Percentiles rank a stretch among this genome's conserved stretches.
These are phyloP conservation scores for Zymoseptoria pseudotritici DNA, from an alignment of 2,329 filamentous ascomycete species.

Conservation along the genomic window DNA sequence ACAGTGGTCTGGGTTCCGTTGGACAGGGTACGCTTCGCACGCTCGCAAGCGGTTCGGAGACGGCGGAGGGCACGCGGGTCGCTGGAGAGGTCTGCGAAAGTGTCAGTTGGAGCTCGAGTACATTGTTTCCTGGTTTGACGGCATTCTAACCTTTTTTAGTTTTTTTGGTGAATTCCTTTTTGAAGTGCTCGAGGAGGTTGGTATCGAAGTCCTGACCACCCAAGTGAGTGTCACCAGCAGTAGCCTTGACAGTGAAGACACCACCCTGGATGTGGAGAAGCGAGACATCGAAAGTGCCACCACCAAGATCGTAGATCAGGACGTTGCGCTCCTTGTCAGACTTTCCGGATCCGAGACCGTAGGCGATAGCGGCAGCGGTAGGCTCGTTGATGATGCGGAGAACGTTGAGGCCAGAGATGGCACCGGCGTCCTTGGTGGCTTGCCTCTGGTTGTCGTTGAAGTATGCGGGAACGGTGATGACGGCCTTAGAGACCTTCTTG, in stretches of 20 bases:
- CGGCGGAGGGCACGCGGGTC: constrained; percentile 91
- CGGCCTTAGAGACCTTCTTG: constrained; percentile 98
- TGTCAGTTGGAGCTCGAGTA: not conserved
- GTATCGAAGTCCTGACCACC: constrained; percentile 79
- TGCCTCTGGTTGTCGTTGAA: constrained; percentile 99
- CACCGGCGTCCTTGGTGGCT: constrained; percentile 97
- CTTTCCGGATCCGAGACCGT: constrained; percentile 60
- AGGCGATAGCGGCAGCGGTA: constrained; percentile 94
- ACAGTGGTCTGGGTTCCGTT: constrained; percentile 96
- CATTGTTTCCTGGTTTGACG: too few relatives aligned
- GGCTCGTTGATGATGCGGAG: constrained; percentile 99
- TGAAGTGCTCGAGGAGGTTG: constrained; percentile 91
- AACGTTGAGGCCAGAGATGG: constrained; percentile 93
- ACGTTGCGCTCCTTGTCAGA: constrained; percentile 97
- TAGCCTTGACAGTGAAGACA: constrained; percentile 98
- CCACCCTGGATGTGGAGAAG: constrained; percentile 97
- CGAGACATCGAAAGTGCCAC: constrained; percentile 99
- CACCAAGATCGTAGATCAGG: constrained; percentile 98
- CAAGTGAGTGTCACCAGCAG: constrained; percentile 66
- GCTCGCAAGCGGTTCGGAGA: constrained; percentile 96
- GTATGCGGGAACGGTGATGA: constrained; percentile 98
- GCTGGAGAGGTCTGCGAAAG: constrained; percentile 52
- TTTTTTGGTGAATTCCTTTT: constrained; percentile 65
- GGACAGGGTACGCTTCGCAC: constrained; percentile 97
- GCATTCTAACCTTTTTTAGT: too few relatives aligned